These are phyloP conservation scores for Aspergillus leporis DNA, from an alignment of 495 filamentous ascomycete species.

Conservation along the genomic window DNA sequence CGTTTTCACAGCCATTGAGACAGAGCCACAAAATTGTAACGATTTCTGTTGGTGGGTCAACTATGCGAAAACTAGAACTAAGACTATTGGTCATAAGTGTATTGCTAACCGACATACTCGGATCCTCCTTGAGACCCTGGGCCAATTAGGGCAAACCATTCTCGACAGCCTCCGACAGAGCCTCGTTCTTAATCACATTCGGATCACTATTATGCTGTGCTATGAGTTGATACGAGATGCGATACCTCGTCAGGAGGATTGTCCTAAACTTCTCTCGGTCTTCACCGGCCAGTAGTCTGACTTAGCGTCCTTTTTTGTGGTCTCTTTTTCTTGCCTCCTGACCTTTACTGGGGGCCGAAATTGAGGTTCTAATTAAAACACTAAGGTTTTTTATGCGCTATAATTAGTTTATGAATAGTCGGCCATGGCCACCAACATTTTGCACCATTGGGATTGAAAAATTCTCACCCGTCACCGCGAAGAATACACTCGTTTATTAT, in stretches of 20 bases:
- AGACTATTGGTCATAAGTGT: neutral
- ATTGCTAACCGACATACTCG: neutral
- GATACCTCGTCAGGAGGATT: neutral
- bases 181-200: neutral
- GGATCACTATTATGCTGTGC: neutral
- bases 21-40: neutral
- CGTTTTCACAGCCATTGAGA: neutral
- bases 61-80: neutral
- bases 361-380: neutral
- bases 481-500: constrained; percentile 11
- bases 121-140: neutral
- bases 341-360: neutral
- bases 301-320: neutral
- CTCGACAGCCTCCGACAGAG: neutral
- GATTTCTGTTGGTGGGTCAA: neutral
- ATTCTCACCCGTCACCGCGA: neutral
- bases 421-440: neutral
- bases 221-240: neutral
- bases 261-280: neutral
- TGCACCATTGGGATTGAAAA: neutral
- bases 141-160: neutral
- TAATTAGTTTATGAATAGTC: neutral
- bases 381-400: neutral
- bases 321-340: neutral
- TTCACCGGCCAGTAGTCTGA: neutral